A percentile compares a stretch with the other conserved stretches of the same genome.
Conservation (phyloP, 73 alveolate species). For the Effrenium voratum region DNA sequence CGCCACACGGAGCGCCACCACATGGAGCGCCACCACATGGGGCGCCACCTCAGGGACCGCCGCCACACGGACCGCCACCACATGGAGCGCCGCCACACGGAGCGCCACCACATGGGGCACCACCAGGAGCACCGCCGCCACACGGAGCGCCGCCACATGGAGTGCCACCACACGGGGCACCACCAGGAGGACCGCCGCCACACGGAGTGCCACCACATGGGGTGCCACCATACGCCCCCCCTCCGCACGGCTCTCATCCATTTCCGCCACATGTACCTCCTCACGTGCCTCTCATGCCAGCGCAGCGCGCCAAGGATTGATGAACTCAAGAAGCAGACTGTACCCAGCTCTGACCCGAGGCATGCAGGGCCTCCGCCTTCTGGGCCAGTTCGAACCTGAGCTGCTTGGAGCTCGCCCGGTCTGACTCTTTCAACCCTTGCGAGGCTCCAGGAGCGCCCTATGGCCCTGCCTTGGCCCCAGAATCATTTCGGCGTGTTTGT, state of each 20-base stretch:
- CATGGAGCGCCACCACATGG: constrained; percentile 12
- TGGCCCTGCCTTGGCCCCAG: constrained; percentile 3
- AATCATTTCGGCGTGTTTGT: too few species aligned
- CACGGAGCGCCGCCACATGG: constrained; percentile 41
- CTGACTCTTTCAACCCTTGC: background rate
- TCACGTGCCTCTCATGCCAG: too few species aligned
- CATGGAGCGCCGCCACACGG: constrained; percentile 10
- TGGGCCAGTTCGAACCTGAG: background rate
- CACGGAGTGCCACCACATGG: constrained; percentile 25
- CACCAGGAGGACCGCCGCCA: constrained; percentile 21
- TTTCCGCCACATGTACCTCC: too few species aligned
- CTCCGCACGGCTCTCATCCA: constrained; percentile 40
- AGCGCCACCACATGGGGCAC: background rate
- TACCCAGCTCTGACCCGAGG: background rate
- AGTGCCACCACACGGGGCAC: constrained; percentile 10
- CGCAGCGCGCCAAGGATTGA: too few species aligned
- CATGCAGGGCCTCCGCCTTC: background rate
- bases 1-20: background rate
- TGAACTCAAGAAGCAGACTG: background rate
- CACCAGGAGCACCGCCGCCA: background rate
- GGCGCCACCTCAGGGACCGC: background rate
- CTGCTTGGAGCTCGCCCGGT: too few species aligned
- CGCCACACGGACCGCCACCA: constrained; percentile 1
- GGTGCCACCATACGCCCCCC: background rate
- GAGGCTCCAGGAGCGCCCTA: constrained; percentile 16